Base-by-base conservation (phyloP, 305 asterid species). In the Euphrasia arctica region DNA sequence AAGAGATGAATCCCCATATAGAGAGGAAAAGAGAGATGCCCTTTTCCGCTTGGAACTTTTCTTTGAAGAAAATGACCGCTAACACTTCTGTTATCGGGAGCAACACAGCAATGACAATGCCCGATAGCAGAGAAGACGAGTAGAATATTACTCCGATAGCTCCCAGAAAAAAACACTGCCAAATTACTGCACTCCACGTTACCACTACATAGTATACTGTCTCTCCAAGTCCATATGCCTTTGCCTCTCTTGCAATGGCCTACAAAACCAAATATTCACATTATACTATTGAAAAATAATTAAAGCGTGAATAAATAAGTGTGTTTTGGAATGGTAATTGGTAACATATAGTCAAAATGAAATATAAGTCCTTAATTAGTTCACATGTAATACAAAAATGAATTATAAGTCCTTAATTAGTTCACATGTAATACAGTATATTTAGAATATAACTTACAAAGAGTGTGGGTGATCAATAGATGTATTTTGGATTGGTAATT, bases 121-220 rank as follows among this genome's bases (percentile, higher is more conserved):
- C 65, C 2, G 75, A 63, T 9, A 70, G 15, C 1, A 70, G 69
- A 31, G 75, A 70, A 0, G 75, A 70, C 3, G 70, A 28, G 29
- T 70, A 70, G 60, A 41, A 64, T 28, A 70, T 58, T 9, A 70
- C 75, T 18, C 75, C 75, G 13, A 64, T 64, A 8, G 51, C 75
- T 4, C 75, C 75, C 25, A 64, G 14, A 28, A 63, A 70, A 12
- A 70, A 70, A 5, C 70, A 48, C 13, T 70, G 75, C 75, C 75
- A 70, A 5, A 62, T 0, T 32, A 70, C 13, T 10, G 65, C 31
- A 9, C 61, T 52, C 2, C 2, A 55, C 0, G 11, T 45, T 0
- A 64, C 10, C 43, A 70, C 55, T 0, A 47, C 0, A 5, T 63
- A 56, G 41, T 70, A 70, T 4, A n/a, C 65, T 0, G 65, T 11